Evolutionary conservation across 352 stramenopile genomes (phyloP), one percentile per base, ranked within the genome.

Genomic region (Pythium sukuiense): DNA sequence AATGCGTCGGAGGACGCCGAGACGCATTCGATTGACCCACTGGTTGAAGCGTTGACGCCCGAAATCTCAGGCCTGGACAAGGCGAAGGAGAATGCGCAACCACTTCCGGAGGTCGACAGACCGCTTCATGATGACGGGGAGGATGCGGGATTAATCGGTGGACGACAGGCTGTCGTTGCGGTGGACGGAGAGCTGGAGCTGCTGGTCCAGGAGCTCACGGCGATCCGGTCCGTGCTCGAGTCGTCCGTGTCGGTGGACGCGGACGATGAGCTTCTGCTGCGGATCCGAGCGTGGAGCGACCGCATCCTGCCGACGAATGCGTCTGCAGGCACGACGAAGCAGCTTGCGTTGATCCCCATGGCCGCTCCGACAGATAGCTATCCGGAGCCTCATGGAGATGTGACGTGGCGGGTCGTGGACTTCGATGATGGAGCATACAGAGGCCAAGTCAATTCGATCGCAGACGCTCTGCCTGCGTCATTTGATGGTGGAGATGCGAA

Each of bases 391-490:
- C 16, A 7, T 45, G n/a, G 45, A 35, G 49, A 8, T 3, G 13
- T 18, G 0, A 1, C 7, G 12, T 30, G 29, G 39, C 39, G 56
- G 9, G 64, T 67, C 1, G 57, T 73, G n/a, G 32, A n/a, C 6
- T 63, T 73, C 32, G 69, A 70, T 13, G 65, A 67, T 39, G 69
- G 69, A 12, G 45, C 63, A 0, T 76, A 70, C 30, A 56, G 64
- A 6, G 69, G 65, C 14, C 41, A 70, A 50, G 65, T 73, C 45
- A 62, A 60, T 13, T 39, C 6, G 16, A 18, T 18, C 11, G 8
- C 16, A 20, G 29, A 39, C 8, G n/a, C 8, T 26, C 37, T 41
- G 1, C 1, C n/a, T 26, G 11, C 14, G 7, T 24, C 39, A 14
- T 39, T 14, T 20, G 63, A n/a, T 11, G 26, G 16, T 7, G 30